Base-by-base conservation (phyloP, 345 rosid species). In the Camelina laxa region DNA sequence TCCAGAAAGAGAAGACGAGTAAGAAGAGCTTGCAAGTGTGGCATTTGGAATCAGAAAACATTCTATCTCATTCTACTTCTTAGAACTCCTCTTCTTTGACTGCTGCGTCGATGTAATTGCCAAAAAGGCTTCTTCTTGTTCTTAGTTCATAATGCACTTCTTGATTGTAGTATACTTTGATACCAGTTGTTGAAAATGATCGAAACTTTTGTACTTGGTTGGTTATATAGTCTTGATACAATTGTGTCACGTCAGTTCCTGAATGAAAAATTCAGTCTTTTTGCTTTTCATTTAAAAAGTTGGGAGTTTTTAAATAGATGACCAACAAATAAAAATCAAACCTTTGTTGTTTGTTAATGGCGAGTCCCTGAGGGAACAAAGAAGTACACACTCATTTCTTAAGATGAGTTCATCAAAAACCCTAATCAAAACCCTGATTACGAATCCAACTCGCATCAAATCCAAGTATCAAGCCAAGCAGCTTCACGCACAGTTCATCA, bases 1-100 rank as follows among this genome's bases (percentile, higher is more conserved):
- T 11, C 98, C 95, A 0, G 96, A 94, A 72, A 90, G 97, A 85
- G 97, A 90, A 86, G 97, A 90, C 36, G 97, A 91, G 50, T 91
- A 73, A 33, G 36, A 33, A 60, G 21, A 53, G 58, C 56, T 41
- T 67, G 54, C 76, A 57, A 62, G 14, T 51, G 45, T 8, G 3
- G 55, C 27, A 9, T 19, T 4, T 60, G 38, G 7, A 75, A 68
- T 50, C 48, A 60, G 20, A 13, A 35, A 35, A 41, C 14, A 51
- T 20, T 2, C 4, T 2, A 31, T 68, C 57, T 68, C 57, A 68
- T 8, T 51, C 63, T 60, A 30, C 69, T 60, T 51, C 55, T n/a
- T 47, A 47, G 9, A n/a, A 47, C 49, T 45, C 49, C 17, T 45
- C 19, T 45, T 5, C 50, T 45, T 45, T 6, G 19, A 15, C 24